Evolutionary conservation across 768 basidiomycete species (phyloP).

Genomic region (Tricholoma bakamatsutake): DNA sequence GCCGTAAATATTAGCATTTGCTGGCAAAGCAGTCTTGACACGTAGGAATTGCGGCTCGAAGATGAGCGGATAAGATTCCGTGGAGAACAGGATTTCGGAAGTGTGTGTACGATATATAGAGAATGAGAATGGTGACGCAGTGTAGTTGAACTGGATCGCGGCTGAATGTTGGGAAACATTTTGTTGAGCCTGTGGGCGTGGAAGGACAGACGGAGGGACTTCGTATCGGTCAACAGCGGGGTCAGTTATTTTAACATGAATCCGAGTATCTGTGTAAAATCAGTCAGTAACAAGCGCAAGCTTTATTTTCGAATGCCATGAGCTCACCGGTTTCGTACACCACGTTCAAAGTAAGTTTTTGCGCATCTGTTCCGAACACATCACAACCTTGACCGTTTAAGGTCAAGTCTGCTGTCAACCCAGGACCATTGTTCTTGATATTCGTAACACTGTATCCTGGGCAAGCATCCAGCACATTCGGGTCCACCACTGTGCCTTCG

Average conservation of each 20-base stretch:
- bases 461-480: constrained; percentile 46
- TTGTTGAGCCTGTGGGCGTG: constrained; percentile 36
- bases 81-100: constrained; percentile 55
- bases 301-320: neutral
- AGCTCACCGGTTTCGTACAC: constrained; percentile 53
- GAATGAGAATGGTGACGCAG: constrained; percentile 55
- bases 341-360: constrained; percentile 42
- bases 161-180: constrained; percentile 25
- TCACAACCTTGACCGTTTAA: constrained; percentile 49
- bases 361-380: constrained; percentile 53
- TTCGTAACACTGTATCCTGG: constrained; percentile 52
- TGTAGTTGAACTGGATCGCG: constrained; percentile 55
- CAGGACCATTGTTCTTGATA: constrained; percentile 31
- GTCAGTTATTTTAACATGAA: constrained; percentile 62
- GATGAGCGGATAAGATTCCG: constrained; percentile 54
- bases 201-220: constrained; percentile 57
- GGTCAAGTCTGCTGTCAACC: constrained; percentile 45
- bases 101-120: constrained; percentile 44
- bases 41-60: constrained; percentile 77
- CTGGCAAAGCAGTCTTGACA: constrained; percentile 56
- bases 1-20: constrained; percentile 67
- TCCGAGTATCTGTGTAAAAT: constrained; percentile 37
- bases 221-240: constrained; percentile 47
- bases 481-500: constrained; percentile 21
- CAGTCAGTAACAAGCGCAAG: neutral